Conservation (phyloP, 2,329 filamentous ascomycete genomes). For the Colletotrichum plurivorum region DNA sequence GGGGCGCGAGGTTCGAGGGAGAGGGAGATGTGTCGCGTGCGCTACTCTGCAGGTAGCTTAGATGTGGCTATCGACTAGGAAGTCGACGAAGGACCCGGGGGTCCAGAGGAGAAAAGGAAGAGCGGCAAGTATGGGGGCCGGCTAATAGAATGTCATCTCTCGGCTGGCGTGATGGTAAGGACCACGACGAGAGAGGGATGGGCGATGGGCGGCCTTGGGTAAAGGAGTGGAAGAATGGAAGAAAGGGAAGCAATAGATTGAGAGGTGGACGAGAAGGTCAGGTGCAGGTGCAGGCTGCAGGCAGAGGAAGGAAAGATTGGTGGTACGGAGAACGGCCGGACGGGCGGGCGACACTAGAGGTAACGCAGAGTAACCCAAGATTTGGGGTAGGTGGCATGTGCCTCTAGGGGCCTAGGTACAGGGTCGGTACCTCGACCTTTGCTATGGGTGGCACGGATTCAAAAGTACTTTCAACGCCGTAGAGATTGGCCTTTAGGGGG, state of each 20-base stretch:
- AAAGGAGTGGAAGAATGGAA: conserved; percentile 28
- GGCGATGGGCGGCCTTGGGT: not conserved
- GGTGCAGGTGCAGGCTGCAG: not conserved
- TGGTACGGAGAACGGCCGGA: conserved; percentile 25
- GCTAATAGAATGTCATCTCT: conserved; percentile 33
- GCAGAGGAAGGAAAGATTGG: conserved; percentile 17
- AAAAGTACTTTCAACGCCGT: no score
- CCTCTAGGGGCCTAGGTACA: no score
- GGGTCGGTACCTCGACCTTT: not conserved
- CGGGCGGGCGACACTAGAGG: not conserved
- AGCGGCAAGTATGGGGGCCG: conserved; percentile 15
- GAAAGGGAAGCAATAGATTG: conserved; percentile 1
- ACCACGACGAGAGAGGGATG: not conserved
- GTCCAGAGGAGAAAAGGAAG: conserved; percentile 13
- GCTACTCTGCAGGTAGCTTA: conserved; percentile 25
- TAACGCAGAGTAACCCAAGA: not conserved
- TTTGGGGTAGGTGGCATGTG: not conserved
- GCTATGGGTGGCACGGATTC: conserved; percentile 14
- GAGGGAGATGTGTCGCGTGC: conserved; percentile 26
- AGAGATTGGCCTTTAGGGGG: conserved; percentile 26
- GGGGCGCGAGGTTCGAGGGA: not conserved
- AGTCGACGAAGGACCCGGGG: conserved; percentile 18
- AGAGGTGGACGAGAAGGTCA: not conserved
- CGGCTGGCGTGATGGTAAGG: conserved; percentile 4
- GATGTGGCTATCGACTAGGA: not conserved